Base-by-base conservation (phyloP, 2,329 filamentous ascomycete species). In the Pyrenochaeta sp. region DNA sequence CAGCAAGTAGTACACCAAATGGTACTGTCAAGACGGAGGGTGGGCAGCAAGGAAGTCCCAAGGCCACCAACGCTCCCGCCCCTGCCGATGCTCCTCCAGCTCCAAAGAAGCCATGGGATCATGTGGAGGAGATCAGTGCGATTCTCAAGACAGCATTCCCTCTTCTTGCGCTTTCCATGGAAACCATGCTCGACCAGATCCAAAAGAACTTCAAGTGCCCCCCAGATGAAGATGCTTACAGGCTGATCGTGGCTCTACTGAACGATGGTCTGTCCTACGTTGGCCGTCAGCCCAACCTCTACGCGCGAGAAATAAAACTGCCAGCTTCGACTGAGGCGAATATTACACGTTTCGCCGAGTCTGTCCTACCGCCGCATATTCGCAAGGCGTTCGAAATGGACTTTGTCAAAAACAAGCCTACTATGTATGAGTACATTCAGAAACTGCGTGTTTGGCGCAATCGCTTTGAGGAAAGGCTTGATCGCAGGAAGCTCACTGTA, bases 171-270 rank as follows among this genome's bases (percentile, higher is more conserved):
- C 81, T 98, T 37, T 97, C 94, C 0, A 98, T 99, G 95, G 95
- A 99, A 79, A 97, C 94, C 0, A 99, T 98, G 92, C 93, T 98
- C 27, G 95, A 99, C 72, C 94, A 98, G 77, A 97, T 99, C 54
- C 90, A 95, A 75, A 98, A 98, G 82, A 90, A 98, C 77, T 99
- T 99, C 85, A 99, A 99, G 79, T 98, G 95, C 68, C 94, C 94
- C 12, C 94, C 94, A 0, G 95, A 99, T 68, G 95, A 99, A 75
- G 95, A 99, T 79, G 96, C 95, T 2, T 98, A 98, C 76, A 86
- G 95, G 44, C 83, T 99, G 14, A 99, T 99, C 62, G 94, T 98
- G n/a, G 96, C 95, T 2, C 81, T 99, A 10, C 85, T 99, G 18
- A 99, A 99, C 73, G 95, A 99, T 75, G 95, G 92, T 0, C 79